Evolutionary conservation across 306 rosid species (phyloP).

Genomic region (Medicago ruthenica): DNA sequence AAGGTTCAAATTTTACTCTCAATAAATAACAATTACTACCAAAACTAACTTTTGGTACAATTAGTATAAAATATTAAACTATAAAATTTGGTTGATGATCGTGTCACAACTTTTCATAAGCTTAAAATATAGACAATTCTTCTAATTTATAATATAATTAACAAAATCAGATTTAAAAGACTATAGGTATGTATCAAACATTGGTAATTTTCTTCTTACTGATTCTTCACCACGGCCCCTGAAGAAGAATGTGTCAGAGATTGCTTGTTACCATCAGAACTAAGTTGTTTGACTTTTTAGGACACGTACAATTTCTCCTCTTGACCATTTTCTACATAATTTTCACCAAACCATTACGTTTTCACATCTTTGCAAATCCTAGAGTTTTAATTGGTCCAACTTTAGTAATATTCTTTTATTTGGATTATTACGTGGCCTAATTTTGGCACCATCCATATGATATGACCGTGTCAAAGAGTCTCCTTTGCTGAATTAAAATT

Average conservation of each 20-base stretch:
- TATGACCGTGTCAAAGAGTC: neutral
- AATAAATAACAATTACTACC: no score
- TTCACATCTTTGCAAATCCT: slow-evolving; percentile 12
- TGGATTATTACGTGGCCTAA: neutral
- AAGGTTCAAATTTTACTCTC: no score
- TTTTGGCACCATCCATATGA: slow-evolving; percentile 30
- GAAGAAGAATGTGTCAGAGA: slow-evolving; percentile 21
- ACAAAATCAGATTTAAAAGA: no score
- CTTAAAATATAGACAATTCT: no score
- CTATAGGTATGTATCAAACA: no score
- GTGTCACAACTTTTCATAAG: no score
- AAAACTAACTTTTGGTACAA: no score
- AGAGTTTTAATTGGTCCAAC: neutral
- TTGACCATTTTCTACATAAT: slow-evolving; percentile 25
- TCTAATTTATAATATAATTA: no score
- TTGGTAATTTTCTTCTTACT: neutral
- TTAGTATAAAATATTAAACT: no score
- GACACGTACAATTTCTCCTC: slow-evolving; percentile 21
- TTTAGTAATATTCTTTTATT: neutral
- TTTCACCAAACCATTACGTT: slow-evolving; percentile 15
- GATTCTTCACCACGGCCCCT: neutral
- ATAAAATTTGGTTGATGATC: no score
- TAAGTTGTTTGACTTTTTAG: slow-evolving; percentile 34
- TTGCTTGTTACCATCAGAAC: slow-evolving; percentile 24
- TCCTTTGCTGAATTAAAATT: neutral